Evolutionary conservation across 768 basidiomycete species (phyloP), one percentile per base, ranked within the genome.

Genomic region (Clavulina sp.): DNA sequence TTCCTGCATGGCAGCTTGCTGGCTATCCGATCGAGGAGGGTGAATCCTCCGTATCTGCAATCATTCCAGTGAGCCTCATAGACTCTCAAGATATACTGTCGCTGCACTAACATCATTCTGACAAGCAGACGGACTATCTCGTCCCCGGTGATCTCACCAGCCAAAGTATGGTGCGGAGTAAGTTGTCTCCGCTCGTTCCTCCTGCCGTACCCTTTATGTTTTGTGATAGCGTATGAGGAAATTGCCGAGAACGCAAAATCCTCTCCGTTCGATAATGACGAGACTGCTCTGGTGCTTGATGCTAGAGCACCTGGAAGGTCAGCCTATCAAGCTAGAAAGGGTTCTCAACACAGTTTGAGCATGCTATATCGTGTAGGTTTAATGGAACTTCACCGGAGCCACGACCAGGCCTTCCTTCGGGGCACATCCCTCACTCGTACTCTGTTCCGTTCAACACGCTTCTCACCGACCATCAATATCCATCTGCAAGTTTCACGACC

Each of bases 401-500:
- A 9, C 77, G 95, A 13, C 75, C 85, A 13, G 81, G 81, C 16
- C 70, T 97, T 49, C 74, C 85, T 21, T 87, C 85, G 0, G 95
- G 95, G 0, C 95, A 97, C 63, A 91, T 97, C 50, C 92, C 93
- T 0, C 67, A 81, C 63, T 86, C 92, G 0, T 68, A 78, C 57
- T 84, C 87, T 2, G 69, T 95, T 5, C 85, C 95, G 0, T 99
- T 95, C 68, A 78, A 70, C 55, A 53, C 68, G 30, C 87, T 93
- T 62, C 69, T 92, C 54, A 65, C 67, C 47, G 64, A 65, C n/a
- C 64, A 68, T 55, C 58, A 62, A 3, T 3, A 19, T 44, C 60
- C 66, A 49, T 65, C 70, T 46, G 71, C 66, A 36, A 60, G 61
- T 44, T 70, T 64, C 33, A 62, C 64, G 29, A 79, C 74, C 1